A percentile compares a stretch with the other conserved stretches of the same genome.
These are phyloP conservation scores for Vigna mungo DNA, from an alignment of 306 rosid genomes.

Conservation along the genomic window DNA sequence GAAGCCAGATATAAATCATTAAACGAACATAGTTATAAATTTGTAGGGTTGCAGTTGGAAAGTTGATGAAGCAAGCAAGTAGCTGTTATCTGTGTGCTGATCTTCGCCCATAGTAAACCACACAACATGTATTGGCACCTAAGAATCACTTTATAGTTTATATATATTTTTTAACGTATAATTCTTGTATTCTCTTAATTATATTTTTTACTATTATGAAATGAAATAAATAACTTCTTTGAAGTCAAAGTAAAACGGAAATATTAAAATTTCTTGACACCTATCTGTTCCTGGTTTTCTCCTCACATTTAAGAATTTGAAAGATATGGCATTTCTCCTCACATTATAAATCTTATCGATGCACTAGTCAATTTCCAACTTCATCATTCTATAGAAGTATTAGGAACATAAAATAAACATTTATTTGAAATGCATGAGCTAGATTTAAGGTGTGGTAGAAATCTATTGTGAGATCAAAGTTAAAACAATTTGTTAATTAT, in stretches of 20 bases:
- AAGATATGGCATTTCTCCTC: too few species aligned
- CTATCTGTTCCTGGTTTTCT: too few species aligned
- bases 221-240: not conserved
- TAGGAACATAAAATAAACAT: too few species aligned
- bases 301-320: too few species aligned
- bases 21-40: not conserved
- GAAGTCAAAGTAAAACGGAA: not conserved
- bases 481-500: too few species aligned
- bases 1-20: not conserved
- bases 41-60: not conserved
- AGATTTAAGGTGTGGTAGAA: too few species aligned
- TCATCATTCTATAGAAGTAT: too few species aligned
- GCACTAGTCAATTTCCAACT: too few species aligned
- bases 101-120: not conserved
- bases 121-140: not conserved
- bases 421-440: too few species aligned
- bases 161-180: not conserved
- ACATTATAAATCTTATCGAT: too few species aligned
- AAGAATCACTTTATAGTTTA: not conserved
- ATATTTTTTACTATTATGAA: not conserved
- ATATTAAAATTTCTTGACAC: too few species aligned
- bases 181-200: not conserved
- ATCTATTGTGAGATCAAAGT: too few species aligned
- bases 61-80: not conserved
- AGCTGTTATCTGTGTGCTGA: not conserved